These are phyloP conservation scores for Taphrina deformans DNA, from an alignment of 1,139 yeast species.

Conservation along the genomic window DNA sequence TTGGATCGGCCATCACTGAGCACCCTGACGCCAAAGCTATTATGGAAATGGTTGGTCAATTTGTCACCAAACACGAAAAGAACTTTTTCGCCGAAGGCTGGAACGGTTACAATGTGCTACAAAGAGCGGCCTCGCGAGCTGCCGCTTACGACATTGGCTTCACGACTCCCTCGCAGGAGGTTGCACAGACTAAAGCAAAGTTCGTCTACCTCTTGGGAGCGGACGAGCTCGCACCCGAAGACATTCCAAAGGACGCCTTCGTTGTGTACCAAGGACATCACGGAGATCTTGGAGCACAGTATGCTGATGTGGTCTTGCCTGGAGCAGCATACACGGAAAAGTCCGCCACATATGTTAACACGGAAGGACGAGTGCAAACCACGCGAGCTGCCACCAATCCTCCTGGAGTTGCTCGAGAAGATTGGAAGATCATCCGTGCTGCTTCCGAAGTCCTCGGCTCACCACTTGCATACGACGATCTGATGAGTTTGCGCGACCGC, in stretches of 20 bases:
- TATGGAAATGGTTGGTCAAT: conserved; percentile 63
- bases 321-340: conserved; percentile 90
- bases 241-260: conserved; percentile 80
- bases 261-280: conserved; percentile 92
- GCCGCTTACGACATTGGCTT: conserved; percentile 88
- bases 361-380: conserved; percentile 84
- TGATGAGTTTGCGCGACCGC: conserved; percentile 67
- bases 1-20: conserved; percentile 79
- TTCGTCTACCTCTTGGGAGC: conserved; percentile 81
- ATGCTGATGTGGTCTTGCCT: conserved; percentile 84
- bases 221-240: conserved; percentile 69
- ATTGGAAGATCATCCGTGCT: conserved; percentile 87
- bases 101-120: conserved; percentile 80
- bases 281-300: conserved; percentile 86
- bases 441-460: conserved; percentile 73
- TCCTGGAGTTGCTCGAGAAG: conserved; percentile 92
- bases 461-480: conserved; percentile 75
- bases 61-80: conserved; percentile 55
- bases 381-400: conserved; percentile 87
- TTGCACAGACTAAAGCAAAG: conserved; percentile 62
- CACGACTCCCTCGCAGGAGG: conserved; percentile 55
- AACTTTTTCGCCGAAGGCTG: conserved; percentile 67
- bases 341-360: conserved; percentile 82
- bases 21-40: conserved; percentile 65
- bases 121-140: conserved; percentile 81